Evolutionary conservation across 2,329 filamentous ascomycete species (phyloP).

Genomic region (Alternaria gansuensis): DNA sequence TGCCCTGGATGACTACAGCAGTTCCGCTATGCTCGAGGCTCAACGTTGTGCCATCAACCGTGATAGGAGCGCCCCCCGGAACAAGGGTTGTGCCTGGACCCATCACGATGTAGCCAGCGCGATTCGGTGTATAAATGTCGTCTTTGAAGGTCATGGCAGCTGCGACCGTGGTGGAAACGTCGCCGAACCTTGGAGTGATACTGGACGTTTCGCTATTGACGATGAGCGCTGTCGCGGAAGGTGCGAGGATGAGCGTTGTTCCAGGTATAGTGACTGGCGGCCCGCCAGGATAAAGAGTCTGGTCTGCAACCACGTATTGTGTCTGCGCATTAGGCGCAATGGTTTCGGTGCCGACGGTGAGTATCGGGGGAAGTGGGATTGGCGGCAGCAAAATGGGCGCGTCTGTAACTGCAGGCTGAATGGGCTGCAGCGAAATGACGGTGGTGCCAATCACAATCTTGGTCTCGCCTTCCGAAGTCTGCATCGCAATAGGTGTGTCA

Average conservation of each 20-base stretch:
- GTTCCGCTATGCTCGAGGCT: slow-evolving; percentile 45
- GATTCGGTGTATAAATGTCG: slow-evolving; percentile 54
- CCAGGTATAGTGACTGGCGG: slow-evolving; percentile 49
- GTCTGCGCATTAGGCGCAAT: slow-evolving; percentile 37
- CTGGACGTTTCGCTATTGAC: slow-evolving; percentile 44
- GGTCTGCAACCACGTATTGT: slow-evolving; percentile 41
- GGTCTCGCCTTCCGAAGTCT: slow-evolving; percentile 31
- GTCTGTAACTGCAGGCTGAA: slow-evolving; percentile 27
- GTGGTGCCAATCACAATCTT: slow-evolving; percentile 37
- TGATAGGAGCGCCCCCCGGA: slow-evolving; percentile 50
- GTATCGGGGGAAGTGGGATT: slow-evolving; percentile 20
- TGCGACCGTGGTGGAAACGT: slow-evolving; percentile 35
- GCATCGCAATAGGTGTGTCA: slow-evolving; percentile 39
- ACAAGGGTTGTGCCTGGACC: slow-evolving; percentile 49
- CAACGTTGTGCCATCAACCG: slow-evolving; percentile 44
- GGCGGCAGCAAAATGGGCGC: slow-evolving; percentile 24
- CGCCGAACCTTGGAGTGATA: slow-evolving; percentile 30
- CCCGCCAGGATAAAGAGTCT: slow-evolving; percentile 49
- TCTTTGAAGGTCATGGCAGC: slow-evolving; percentile 50
- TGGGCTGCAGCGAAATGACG: slow-evolving; percentile 25
- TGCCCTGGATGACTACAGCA: slow-evolving; percentile 39
- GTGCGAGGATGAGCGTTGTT: slow-evolving; percentile 45
- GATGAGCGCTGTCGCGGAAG: slow-evolving; percentile 51
- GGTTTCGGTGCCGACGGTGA: slow-evolving; percentile 35
- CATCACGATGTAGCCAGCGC: slow-evolving; percentile 56